phyloP scores from a whole-genome alignment of 345 rosid genomes.

The Populus alba region DNA sequence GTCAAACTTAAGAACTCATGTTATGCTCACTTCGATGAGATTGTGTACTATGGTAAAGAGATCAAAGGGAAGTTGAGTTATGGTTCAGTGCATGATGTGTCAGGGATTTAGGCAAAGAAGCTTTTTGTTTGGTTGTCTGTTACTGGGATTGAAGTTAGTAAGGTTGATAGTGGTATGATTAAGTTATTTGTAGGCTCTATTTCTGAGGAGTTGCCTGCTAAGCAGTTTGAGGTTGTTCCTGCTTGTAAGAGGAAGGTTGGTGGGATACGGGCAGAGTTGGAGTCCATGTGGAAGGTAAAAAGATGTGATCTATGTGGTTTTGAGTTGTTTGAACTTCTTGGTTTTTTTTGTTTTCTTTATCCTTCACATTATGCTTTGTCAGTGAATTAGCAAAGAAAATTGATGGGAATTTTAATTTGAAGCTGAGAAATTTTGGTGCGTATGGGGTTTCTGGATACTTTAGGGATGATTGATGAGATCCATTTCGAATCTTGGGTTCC shows the following conservation, averaged over 20 bases:
- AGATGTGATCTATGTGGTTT: not conserved
- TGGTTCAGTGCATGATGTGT: constrained; percentile 51
- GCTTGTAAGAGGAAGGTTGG: constrained; percentile 44
- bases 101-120: constrained; percentile 69
- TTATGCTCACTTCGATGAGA: constrained; percentile 52
- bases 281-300: constrained; percentile 33
- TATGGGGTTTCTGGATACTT: not conserved
- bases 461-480: not conserved
- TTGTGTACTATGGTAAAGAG: constrained; percentile 50
- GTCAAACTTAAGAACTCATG: constrained; percentile 42
- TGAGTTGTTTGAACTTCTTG: not conserved
- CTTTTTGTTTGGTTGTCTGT: constrained; percentile 63
- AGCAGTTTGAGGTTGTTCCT: constrained; percentile 53
- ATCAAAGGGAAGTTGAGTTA: constrained; percentile 58
- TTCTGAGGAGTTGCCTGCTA: constrained; percentile 58
- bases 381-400: no score
- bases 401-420: not conserved
- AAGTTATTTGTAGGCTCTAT: constrained; percentile 74
- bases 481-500: not conserved
- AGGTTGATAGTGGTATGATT: constrained; percentile 35
- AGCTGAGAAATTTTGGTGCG: not conserved
- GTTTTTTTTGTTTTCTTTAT: not conserved
- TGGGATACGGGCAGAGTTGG: constrained; percentile 13
- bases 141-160: constrained; percentile 45
- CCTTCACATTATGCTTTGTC: no score